phyloP scores from a whole-genome alignment of 306 rosid species.

The Prunus kanzakura region DNA sequence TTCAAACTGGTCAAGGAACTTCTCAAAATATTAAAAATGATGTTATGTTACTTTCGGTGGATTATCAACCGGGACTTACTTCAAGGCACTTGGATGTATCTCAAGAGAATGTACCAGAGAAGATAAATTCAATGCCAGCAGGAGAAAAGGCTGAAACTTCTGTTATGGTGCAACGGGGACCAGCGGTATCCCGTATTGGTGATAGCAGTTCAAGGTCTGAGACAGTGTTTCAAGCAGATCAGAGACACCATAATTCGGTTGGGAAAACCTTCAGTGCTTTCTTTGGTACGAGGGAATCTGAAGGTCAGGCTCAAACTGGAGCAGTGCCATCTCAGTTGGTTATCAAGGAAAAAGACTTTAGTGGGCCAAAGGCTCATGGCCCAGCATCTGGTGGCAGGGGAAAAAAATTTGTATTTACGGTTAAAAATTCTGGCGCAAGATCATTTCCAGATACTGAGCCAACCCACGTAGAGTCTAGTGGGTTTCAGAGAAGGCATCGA shows the following conservation, averaged over 20 bases:
- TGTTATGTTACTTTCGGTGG: conserved; percentile 31
- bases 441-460: conserved; percentile 50
- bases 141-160: conserved; percentile 40
- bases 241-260: conserved; percentile 38
- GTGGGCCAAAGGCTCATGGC: conserved; percentile 45
- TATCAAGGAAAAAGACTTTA: conserved; percentile 45
- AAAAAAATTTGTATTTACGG: conserved; percentile 55
- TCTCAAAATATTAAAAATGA: conserved; percentile 48
- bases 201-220: conserved; percentile 39
- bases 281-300: conserved; percentile 41
- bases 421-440: conserved; percentile 61
- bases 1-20: conserved; percentile 53
- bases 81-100: conserved; percentile 46
- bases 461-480: conserved; percentile 44
- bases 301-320: conserved; percentile 39
- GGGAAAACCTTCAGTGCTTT: conserved; percentile 31
- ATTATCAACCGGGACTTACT: conserved; percentile 41
- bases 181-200: conserved; percentile 35
- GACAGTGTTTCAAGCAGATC: conserved; percentile 35
- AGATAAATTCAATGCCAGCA: conserved; percentile 25
- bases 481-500: conserved; percentile 64
- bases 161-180: conserved; percentile 40
- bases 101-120: conserved; percentile 34
- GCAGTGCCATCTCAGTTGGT: conserved; percentile 36
- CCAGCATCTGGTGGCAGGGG: conserved; percentile 65